Base-by-base conservation (phyloP, 495 filamentous ascomycete species). In the Pyronema domesticum region DNA sequence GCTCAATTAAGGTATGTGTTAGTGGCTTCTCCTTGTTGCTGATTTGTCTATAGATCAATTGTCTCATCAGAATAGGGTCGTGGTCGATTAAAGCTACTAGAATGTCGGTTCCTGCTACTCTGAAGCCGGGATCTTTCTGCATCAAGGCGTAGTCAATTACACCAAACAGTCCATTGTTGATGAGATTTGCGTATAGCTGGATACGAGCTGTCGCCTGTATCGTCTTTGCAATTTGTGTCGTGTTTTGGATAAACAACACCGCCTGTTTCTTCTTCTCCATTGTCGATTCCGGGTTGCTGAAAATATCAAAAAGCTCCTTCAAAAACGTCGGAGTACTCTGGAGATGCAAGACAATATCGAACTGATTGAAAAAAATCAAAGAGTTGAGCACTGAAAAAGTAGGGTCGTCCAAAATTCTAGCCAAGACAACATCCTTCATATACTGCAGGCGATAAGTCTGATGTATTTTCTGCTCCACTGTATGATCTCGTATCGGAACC, bases 321-420 rank as follows among this genome's bases (percentile, higher is more conserved):
- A 96, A 71, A 67, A 93, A 95, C 7, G 69, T 68, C 8, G 70
- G 73, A 60, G 89, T 94, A 13, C 72, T 71, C 67, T 95, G 89
- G 19, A 98, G 75, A 69, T 95, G 85, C 60, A 86, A 82, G 46
- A 96, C 82, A 63, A 98, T 95, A 63, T 98, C 91, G 58, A 96
- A 89, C 71, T 98, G 91, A 67, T 95, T 88, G 75, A 89, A 98
- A 72, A 95, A 98, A 55, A 98, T 98, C 63, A 96, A 75, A 44
- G 87, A 94, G 72, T 96, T 98, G 53, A 98, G 80, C 34, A 96
- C 89, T 13, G 86, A 91, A 63, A 96, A 98, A 33, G 91, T 98
- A 54, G 89, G 91, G 65, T 98, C 91, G 68, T 98, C 91, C 40
- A 98, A 74, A 55, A 96, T 96, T 46, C 91, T 80, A 19, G 91